phyloP scores from a whole-genome alignment of 352 stramenopile species.

The Pythium scleroteichum region DNA sequence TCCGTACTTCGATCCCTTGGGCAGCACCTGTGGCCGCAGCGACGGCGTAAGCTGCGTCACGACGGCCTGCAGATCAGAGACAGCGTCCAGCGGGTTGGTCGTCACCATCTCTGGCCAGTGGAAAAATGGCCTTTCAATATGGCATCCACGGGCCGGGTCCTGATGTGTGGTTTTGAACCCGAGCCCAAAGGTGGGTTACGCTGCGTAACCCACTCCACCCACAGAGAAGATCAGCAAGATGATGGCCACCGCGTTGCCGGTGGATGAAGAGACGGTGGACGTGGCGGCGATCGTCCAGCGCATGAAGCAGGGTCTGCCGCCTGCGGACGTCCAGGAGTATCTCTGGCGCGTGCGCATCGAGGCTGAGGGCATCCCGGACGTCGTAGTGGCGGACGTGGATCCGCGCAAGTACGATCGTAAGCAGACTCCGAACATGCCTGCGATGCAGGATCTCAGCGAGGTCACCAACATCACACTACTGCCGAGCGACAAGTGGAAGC shows the following conservation, averaged over 20 bases:
- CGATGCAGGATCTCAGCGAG: constrained; percentile 44
- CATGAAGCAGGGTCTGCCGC: constrained; percentile 66
- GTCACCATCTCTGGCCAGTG: constrained; percentile 26
- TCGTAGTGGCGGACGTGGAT: constrained; percentile 73
- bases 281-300: constrained; percentile 55
- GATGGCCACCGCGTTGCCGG: constrained; percentile 70
- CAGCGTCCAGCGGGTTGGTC: constrained; percentile 53
- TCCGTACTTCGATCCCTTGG: constrained; percentile 56
- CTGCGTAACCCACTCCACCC: background rate
- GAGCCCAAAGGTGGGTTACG: constrained; percentile 18
- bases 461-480: constrained; percentile 32
- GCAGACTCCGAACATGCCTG: constrained; percentile 77
- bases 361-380: constrained; percentile 72
- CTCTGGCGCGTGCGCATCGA: constrained; percentile 82
- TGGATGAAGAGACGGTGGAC: constrained; percentile 61
- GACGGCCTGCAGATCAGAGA: constrained; percentile 62
- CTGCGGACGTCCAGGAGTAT: constrained; percentile 82
- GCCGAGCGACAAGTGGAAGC: constrained; percentile 50
- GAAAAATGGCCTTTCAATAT: constrained; percentile 19
- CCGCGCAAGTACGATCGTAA: constrained; percentile 61
- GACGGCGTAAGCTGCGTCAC: constrained; percentile 54
- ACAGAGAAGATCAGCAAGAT: constrained; percentile 41
- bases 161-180: constrained; percentile 9
- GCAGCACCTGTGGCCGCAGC: constrained; percentile 67
- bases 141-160: constrained; percentile 8